Evolutionary conservation across 768 basidiomycete genomes (phyloP), one percentile per base, ranked within the genome.

Genomic region (Pholiota conissans): DNA sequence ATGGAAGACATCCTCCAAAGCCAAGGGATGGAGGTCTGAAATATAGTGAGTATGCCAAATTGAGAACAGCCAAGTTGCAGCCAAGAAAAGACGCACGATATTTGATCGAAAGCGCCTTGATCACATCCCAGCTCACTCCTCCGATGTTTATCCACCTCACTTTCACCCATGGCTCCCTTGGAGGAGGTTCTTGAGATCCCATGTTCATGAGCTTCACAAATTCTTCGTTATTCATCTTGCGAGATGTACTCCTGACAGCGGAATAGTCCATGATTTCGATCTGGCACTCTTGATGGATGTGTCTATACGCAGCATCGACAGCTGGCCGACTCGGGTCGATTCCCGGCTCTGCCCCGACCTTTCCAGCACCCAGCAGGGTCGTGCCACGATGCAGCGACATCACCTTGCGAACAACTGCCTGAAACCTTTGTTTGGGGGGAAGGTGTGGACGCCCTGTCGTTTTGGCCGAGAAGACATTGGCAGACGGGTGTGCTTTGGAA

Each of bases 111-210:
- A 90, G 69, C 0, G 83, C 82, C 63, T 85, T 86, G 63, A 91
- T 79, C 34, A 90, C 86, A 63, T 89, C 87, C 86, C 87, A 90
- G 61, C 82, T 80, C 59, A 82, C 64, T 5, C 89, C 89, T 22
- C 81, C 84, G 60, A 90, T 78, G 61, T 87, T 87, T 52, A 90
- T 89, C 88, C 87, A 91, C 51, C 89, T 73, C 16, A 88, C 89
- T 65, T 82, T 86, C 26, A 81, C 82, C 86, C 85, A 88, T 3
- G 80, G 70, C 59, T 84, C 82, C 55, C 76, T 75, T 55, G 72
- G 69, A 57, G 80, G 77, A 5, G 80, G 79, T 6, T 59, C 67
- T 5, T 46, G 51, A 22, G 63, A 62, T 13, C 68, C 65, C 58
- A 80, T 74, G 16, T 74, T 64, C 71, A 90, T 75, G 56, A 86